Base-by-base conservation (phyloP, 192 early-diverging fungal species). In the Podila clonocystis region DNA sequence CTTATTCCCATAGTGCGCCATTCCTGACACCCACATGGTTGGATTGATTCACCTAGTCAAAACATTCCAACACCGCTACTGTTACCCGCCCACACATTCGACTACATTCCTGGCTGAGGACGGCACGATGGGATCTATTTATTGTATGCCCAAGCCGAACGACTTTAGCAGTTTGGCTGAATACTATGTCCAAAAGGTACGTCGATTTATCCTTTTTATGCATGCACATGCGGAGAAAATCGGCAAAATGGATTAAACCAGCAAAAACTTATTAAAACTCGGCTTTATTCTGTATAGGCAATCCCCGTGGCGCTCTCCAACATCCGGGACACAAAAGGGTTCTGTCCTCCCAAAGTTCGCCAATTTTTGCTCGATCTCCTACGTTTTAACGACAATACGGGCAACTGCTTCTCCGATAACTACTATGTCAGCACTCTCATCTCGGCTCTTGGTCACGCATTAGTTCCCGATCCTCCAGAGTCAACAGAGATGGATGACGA, bases 361-460 rank as follows among this genome's bases (percentile, higher is more conserved):
- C 72, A 87, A 11, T 86, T 95, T 31, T 66, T 99, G 34, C 66
- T 97, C 62, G 89, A 91, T 31, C 82, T 96, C n/a, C 85, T 98
- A 62, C 84, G 89, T 50, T 95, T 92, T 83, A 99, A 99, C 82
- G 96, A 98, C 82, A 99, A 98, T 73, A 91, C 93, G 57, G 91
- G 92, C 58, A 98, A 97, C 75, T 82, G 85, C 84, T 96, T 90
- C 55, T 91, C 95, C 2, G 96, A 97, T 65, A 86, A 88, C 66
- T 94, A 93, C 65, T 97, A 91, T 67, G 76, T 97, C 24, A 85
- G 91, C 13, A 87, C 86, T 1, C 73, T 96, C n/a, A 90, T 97
- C n/a, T 88, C 85, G 13, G 88, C 91, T 0, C 74, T 95, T 31
- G 91, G 89, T 22, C 86, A 93, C 70, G 72, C 90, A 0, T 82